These are phyloP conservation scores for Apiospora hydei DNA, from an alignment of 2,329 filamentous ascomycete species.

Conservation along the genomic window DNA sequence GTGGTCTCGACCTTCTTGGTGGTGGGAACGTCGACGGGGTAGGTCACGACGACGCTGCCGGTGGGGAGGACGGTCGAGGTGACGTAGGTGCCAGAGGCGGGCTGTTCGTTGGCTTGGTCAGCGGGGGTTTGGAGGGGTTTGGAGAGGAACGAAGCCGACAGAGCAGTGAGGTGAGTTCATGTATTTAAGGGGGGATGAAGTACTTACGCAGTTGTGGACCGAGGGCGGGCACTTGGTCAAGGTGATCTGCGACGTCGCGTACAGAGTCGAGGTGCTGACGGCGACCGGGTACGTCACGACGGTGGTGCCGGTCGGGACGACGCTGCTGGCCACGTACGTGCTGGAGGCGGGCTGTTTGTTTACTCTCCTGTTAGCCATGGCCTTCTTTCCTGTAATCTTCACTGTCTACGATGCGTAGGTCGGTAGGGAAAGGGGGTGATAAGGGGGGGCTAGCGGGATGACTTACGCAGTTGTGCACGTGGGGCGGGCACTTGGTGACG, in stretches of 20 bases:
- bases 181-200: neutral
- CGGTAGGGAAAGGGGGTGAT: neutral
- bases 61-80: constrained; percentile 5
- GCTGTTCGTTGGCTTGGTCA: neutral
- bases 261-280: neutral
- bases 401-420: too few species aligned
- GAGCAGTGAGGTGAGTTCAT: neutral
- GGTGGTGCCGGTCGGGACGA: constrained; percentile 9
- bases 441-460: too few species aligned
- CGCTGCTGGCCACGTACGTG: neutral
- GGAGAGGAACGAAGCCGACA: neutral
- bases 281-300: neutral
- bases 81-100: constrained; percentile 15
- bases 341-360: constrained; percentile 4
- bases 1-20: neutral
- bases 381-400: neutral
- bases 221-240: neutral
- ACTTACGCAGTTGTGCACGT: constrained; percentile 12
- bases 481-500: constrained; percentile 12
- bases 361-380: neutral
- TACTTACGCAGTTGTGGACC: neutral
- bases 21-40: neutral
- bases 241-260: neutral
- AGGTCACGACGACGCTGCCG: constrained; percentile 4
- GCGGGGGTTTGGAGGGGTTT: too few species aligned